Conservation (phyloP, 2,329 filamentous ascomycete species). For the Sclerotinia trifoliorum region DNA sequence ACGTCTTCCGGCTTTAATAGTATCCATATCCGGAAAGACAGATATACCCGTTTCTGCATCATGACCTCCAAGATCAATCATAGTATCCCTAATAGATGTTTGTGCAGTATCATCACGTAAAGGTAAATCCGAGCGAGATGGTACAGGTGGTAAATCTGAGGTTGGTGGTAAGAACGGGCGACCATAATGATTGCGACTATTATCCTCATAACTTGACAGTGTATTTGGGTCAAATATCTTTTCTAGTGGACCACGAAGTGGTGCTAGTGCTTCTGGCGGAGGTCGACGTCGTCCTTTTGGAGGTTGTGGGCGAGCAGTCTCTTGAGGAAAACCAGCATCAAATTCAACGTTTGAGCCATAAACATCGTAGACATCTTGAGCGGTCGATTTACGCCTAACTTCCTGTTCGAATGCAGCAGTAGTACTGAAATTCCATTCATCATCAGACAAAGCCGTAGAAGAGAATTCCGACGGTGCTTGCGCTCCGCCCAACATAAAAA, state of each 20-base stretch:
- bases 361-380: constrained; percentile 59
- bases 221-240: constrained; percentile 67
- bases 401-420: constrained; percentile 63
- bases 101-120: constrained; percentile 55
- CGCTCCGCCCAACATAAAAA: constrained; percentile 60
- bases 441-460: constrained; percentile 47
- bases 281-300: constrained; percentile 51
- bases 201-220: constrained; percentile 62
- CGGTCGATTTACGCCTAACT: constrained; percentile 51
- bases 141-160: constrained; percentile 15
- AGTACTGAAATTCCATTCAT: constrained; percentile 68
- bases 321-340: constrained; percentile 40
- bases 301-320: constrained; percentile 48
- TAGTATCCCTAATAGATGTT: constrained; percentile 55
- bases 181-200: constrained; percentile 60
- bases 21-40: constrained; percentile 60
- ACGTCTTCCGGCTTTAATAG: constrained; percentile 45
- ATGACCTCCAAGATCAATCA: constrained; percentile 64
- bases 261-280: constrained; percentile 57
- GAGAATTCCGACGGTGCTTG: constrained; percentile 46
- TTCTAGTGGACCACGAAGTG: constrained; percentile 56
- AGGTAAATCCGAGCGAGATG: constrained; percentile 53
- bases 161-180: constrained; percentile 37
- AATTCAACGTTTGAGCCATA: constrained; percentile 60
- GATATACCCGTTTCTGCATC: constrained; percentile 56